Base-by-base conservation (phyloP, 495 filamentous ascomycete species). In the Tuber calosporum region DNA sequence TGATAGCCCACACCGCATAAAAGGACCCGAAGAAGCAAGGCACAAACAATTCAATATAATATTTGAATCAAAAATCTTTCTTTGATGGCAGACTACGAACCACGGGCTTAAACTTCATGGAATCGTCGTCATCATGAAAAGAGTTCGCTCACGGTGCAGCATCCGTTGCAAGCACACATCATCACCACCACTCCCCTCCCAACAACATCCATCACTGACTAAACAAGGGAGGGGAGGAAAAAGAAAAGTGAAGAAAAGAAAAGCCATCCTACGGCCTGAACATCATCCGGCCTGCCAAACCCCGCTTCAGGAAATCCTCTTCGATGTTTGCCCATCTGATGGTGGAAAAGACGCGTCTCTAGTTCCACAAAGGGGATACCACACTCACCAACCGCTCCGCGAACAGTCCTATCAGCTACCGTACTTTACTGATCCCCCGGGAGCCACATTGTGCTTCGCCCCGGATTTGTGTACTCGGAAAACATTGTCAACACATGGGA, bases 401-500 rank as follows among this genome's bases (percentile, higher is more conserved):
- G 92, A 40, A 97, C 94, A 45, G 90, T 87, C 66, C 84, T 84
- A 82, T 98, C 96, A 81, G 97, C 97, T 83, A 96, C n/a, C n/a
- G n/a, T n/a, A n/a, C n/a, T n/a, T n/a, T n/a, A n/a, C 93, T 83
- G 93, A 97, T 72, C 95, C 96, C 53, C 87, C 89, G 22, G 95
- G 96, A 69, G 94, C 94, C 62, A 95, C 93, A 73, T 97, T 89
- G 85, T 97, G 97, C 86, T 97, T 98, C 75, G 88, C 94, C 38
- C 96, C 96, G 38, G 92, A 96, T 75, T 92, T 87, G 71, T 87
- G 88, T 58, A 93, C 92, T 71, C 94, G 88, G 88, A 94, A 96
- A 74, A 98, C 90, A 79, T 99, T 99, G 86, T 98, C 95, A 76
- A 92, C 91, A 86, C 97, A 98, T 72, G 96, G 96, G 89, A 98